Evolutionary conservation across 192 early-diverging fungal species (phyloP).

Genomic region (Jimgerdemannia flammicorona): DNA sequence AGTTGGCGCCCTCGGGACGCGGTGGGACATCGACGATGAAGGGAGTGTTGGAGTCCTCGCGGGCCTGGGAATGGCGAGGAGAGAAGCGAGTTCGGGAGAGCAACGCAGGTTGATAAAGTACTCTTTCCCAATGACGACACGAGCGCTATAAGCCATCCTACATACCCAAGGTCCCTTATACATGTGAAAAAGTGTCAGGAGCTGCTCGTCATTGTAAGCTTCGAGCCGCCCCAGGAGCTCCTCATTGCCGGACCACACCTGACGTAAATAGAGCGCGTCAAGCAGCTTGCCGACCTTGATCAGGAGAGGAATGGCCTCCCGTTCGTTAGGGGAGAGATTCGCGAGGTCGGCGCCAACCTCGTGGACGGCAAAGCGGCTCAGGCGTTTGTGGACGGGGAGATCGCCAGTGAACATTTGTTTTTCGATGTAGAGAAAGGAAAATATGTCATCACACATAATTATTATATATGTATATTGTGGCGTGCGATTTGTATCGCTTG

Average conservation of each 20-base stretch:
- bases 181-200: constrained; percentile 51
- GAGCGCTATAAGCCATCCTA: background rate
- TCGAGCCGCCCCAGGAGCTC: constrained; percentile 45
- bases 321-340: constrained; percentile 52
- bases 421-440: no score
- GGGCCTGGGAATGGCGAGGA: constrained; percentile 22
- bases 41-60: constrained; percentile 46
- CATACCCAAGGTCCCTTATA: constrained; percentile 67
- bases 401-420: constrained; percentile 11
- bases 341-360: constrained; percentile 55
- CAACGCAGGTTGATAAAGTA: no score
- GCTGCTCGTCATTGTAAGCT: constrained; percentile 33
- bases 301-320: constrained; percentile 55
- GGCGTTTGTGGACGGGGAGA: constrained; percentile 26
- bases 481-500: no score
- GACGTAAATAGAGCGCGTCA: constrained; percentile 57
- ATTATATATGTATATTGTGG: no score
- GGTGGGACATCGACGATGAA: constrained; percentile 41
- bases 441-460: no score
- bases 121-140: no score
- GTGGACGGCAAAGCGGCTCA: constrained; percentile 45
- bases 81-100: constrained; percentile 7
- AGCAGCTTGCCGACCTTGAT: constrained; percentile 58
- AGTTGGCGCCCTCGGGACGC: constrained; percentile 56
- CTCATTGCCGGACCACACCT: constrained; percentile 62